Conservation (phyloP, 345 rosid genomes). For the Microcos paniculata region DNA sequence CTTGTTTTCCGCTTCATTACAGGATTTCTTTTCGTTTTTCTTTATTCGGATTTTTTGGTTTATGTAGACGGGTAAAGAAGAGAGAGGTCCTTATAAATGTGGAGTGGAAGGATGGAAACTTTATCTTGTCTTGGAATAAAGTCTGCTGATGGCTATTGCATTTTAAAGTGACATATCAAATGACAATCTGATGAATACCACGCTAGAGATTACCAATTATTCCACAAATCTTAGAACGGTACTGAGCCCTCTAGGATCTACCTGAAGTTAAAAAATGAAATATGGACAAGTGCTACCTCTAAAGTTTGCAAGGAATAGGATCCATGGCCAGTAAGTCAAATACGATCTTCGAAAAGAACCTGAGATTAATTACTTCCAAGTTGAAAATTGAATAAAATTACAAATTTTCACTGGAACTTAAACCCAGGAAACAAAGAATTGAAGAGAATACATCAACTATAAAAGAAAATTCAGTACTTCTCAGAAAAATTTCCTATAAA, state of each 20-base stretch:
- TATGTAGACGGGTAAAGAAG: neutral
- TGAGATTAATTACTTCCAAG: neutral
- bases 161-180: neutral
- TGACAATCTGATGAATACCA: too few relatives aligned
- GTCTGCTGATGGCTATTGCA: neutral
- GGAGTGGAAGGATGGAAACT: neutral
- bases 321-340: neutral
- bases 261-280: too few relatives aligned
- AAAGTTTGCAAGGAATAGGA: too few relatives aligned
- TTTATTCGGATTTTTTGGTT: neutral
- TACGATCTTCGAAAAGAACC: neutral
- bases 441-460: slow-evolving; percentile 43
- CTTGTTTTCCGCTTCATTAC: neutral
- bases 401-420: slow-evolving; percentile 6
- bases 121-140: neutral
- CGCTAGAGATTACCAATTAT: too few relatives aligned
- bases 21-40: neutral
- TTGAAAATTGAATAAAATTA: neutral
- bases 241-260: too few relatives aligned
- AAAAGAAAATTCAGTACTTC: slow-evolving; percentile 34
- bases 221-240: too few relatives aligned
- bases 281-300: too few relatives aligned
- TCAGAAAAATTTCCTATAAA: slow-evolving; percentile 36
- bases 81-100: neutral
- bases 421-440: slow-evolving; percentile 47